Evolutionary conservation across 768 basidiomycete genomes (phyloP), one percentile per base, ranked within the genome.

Genomic region (Suillus placidus): DNA sequence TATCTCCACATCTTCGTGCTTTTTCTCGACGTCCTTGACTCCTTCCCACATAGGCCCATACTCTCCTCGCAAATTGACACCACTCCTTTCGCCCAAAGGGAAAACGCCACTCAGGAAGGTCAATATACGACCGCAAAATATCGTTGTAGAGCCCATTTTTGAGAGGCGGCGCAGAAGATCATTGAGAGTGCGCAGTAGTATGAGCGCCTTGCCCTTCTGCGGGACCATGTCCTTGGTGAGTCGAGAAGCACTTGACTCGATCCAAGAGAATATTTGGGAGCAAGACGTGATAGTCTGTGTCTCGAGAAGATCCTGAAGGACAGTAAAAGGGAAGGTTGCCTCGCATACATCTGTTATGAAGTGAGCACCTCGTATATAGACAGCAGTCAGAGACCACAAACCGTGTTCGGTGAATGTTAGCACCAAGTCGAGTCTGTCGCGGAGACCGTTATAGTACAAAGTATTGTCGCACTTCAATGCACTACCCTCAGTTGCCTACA

Each of bases 1-100:
- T 12, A 72, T 65, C 32, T 75, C 78, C 26, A 70, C 71, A 43
- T 74, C 79, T 8, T 75, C 76, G 32, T 78, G 76, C 16, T 73
- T 71, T 61, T 76, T 80, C 65, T 71, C 74, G 40, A 75, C 67
- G 58, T 81, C 80, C 61, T 80, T 80, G 20, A 88, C 86, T 16
- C 88, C 86, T 66, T 93, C 89, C 92, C 92, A 93, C 30, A 82
- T 79, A 12, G 92, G 88, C 0, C 93, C 88, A 74, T 90, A 94
- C 78, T 96, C 92, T 64, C 95, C 95, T 38, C 95, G 82, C 68
- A 97, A 77, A 76, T 97, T 97, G 40, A 97, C 95, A 38, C 95
- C 94, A 74, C 93, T 95, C 60, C 94, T 81, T 76, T 97, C 95
- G 3, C 92, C 92, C 10, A 97, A 77, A 7, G 93, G 92, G 73